Percentiles rank a stretch among this genome's conserved stretches.
Evolutionary conservation across 768 basidiomycete species (phyloP).

Genomic region (Hemileccinum impolitum): DNA sequence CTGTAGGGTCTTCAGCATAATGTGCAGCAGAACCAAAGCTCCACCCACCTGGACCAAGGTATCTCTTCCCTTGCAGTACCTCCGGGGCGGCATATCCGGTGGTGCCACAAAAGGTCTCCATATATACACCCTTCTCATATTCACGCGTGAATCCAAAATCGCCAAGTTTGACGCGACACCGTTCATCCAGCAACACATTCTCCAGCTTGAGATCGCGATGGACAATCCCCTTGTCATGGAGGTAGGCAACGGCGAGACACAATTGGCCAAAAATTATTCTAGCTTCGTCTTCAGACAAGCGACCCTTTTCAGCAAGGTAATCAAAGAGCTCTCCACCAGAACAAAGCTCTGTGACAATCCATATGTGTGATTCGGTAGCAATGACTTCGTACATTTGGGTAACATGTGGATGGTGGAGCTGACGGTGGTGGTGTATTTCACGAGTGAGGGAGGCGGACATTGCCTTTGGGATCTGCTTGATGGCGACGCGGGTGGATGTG

Average conservation of each 20-base stretch:
- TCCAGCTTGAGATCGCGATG: constrained; percentile 97
- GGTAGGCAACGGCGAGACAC: constrained; percentile 87
- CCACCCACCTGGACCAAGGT: constrained; percentile 78
- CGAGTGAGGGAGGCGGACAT: constrained; percentile 89
- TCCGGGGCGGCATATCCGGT: constrained; percentile 93
- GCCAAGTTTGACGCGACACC: constrained; percentile 87
- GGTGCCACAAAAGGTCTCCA: constrained; percentile 96
- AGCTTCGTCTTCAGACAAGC: constrained; percentile 81
- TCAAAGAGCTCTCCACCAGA: constrained; percentile 97
- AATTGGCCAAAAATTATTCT: constrained; percentile 93
- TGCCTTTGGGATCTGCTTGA: constrained; percentile 97
- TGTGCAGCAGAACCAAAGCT: neutral
- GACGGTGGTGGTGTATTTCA: constrained; percentile 98
- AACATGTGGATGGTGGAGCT: constrained; percentile 92
- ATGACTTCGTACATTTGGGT: constrained; percentile 97
- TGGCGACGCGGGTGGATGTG: constrained; percentile 87
- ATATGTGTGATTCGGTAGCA: constrained; percentile 92
- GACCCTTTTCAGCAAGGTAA: constrained; percentile 93
- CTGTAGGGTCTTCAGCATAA: constrained; percentile 37
- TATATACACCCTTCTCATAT: constrained; percentile 69
- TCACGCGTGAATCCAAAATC: constrained; percentile 96
- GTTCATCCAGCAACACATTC: constrained; percentile 89
- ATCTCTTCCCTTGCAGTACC: constrained; percentile 85
- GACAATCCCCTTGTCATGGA: constrained; percentile 90
- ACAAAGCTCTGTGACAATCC: constrained; percentile 97